Percentiles rank a stretch among this genome's conserved stretches.
Conservation (phyloP, 2,329 filamentous ascomycete genomes). For the Pseudocercospora cruenta region DNA sequence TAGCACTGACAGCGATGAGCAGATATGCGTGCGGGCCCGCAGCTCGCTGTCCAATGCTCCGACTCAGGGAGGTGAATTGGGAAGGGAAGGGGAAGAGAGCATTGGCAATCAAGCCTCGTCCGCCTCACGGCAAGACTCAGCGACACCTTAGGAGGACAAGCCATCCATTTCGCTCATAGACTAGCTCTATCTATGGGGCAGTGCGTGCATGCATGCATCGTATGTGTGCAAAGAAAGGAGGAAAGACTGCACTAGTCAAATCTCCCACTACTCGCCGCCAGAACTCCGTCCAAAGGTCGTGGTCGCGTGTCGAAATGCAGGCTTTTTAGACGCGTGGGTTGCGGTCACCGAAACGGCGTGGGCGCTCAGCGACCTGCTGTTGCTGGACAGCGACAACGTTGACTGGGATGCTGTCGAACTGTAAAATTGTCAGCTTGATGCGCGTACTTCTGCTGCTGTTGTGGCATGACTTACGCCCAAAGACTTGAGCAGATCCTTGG, state of each 20-base stretch:
- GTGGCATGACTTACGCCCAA: conserved; percentile 77
- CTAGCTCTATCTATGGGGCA: conserved; percentile 7
- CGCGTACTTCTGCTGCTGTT: conserved; percentile 66
- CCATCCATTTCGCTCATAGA: conserved; percentile 16
- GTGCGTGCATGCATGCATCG: conserved; percentile 1
- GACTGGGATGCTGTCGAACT: conserved; percentile 98
- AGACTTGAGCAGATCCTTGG: conserved; percentile 98
- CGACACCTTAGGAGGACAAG: conserved; percentile 73
- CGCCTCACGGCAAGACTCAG: conserved; percentile 61
- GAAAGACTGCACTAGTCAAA: conserved; percentile 1
- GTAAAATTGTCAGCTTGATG: conserved; percentile 46
- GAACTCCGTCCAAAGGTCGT: neutral
- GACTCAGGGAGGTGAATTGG: neutral
- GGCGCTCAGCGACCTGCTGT: conserved; percentile 82
- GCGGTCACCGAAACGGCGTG: conserved; percentile 75
- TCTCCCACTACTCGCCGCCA: neutral
- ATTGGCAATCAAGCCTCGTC: conserved; percentile 93
- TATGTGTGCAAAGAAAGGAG: neutral
- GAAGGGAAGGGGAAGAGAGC: conserved; percentile 31
- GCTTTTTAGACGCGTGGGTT: conserved; percentile 37
- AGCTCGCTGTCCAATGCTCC: neutral
- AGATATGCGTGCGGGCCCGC: neutral
- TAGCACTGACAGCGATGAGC: neutral
- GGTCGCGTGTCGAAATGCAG: neutral
- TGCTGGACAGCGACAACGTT: conserved; percentile 91